These are phyloP conservation scores for Mycena polygramma DNA, from an alignment of 768 basidiomycete species.

Conservation along the genomic window DNA sequence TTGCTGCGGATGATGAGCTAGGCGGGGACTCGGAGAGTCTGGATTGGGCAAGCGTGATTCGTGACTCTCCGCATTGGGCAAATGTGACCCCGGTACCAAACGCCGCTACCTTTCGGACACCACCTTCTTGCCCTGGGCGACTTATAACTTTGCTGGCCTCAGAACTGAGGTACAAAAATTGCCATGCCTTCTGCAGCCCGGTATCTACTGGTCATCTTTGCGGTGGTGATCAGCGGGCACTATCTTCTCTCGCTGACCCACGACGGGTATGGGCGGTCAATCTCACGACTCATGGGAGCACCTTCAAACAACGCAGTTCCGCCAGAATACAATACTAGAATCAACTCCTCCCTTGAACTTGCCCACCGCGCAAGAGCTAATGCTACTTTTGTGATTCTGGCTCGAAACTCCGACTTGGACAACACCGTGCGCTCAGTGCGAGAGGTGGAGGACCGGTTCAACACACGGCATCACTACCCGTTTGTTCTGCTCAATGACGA, in stretches of 20 bases:
- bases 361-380: constrained; percentile 47
- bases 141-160: too few relatives aligned
- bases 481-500: constrained; percentile 91
- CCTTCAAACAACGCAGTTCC: constrained; percentile 3
- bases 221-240: not conserved
- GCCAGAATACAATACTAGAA: constrained; percentile 34
- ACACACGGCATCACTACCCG: constrained; percentile 81
- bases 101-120: too few relatives aligned
- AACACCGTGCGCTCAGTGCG: constrained; percentile 76
- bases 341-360: constrained; percentile 48
- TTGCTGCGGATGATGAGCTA: too few relatives aligned
- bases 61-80: too few relatives aligned
- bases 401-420: constrained; percentile 75
- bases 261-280: not conserved
- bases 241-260: not conserved
- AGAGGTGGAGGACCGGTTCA: constrained; percentile 87
- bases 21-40: too few relatives aligned
- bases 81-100: too few relatives aligned
- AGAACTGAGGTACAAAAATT: too few relatives aligned
- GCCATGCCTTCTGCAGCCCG: not conserved
- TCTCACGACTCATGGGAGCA: not conserved
- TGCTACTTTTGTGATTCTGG: constrained; percentile 66
- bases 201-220: constrained; percentile 3
- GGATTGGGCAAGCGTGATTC: too few relatives aligned
- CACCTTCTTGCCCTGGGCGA: too few relatives aligned